These are phyloP conservation scores for Zasmidium citrigriseum DNA, from an alignment of 2,329 filamentous ascomycete species.

Conservation along the genomic window DNA sequence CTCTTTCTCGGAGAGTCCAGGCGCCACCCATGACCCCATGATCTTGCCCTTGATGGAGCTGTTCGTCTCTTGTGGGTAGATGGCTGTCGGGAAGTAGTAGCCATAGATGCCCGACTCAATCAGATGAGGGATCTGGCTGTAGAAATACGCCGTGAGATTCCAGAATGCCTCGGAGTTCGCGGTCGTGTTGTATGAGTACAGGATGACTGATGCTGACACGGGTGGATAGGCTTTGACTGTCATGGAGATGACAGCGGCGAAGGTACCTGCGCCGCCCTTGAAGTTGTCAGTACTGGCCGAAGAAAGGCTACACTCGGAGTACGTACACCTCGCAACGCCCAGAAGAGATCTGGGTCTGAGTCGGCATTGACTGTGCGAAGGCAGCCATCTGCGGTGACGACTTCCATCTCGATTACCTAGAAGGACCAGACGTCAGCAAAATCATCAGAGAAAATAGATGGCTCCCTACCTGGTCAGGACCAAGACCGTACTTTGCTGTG, in stretches of 20 bases:
- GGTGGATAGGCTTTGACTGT: constrained; percentile 9
- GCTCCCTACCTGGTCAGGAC: constrained; percentile 20
- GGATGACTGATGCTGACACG: background rate
- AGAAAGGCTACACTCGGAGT: background rate
- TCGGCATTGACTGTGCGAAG: constrained; percentile 13
- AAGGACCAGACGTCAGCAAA: too few relatives aligned
- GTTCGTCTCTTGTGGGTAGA: background rate
- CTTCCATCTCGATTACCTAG: constrained; percentile 17
- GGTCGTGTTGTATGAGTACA: constrained; percentile 3
- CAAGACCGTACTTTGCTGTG: constrained; percentile 15
- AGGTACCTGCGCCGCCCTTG: constrained; percentile 11
- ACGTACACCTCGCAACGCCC: constrained; percentile 23
- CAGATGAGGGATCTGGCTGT: constrained; percentile 7
- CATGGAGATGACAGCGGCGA: constrained; percentile 10
- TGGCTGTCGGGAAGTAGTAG: constrained; percentile 8
- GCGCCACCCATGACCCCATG: constrained; percentile 4
- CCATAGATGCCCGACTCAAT: constrained; percentile 11
- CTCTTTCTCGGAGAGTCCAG: background rate
- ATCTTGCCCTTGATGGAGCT: constrained; percentile 3
- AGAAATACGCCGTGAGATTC: constrained; percentile 10
- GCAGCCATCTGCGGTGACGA: constrained; percentile 20
- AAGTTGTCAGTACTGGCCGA: background rate
- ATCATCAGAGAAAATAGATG: too few relatives aligned
- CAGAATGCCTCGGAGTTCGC: constrained; percentile 16
- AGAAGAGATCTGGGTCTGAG: constrained; percentile 22